phyloP scores from a whole-genome alignment of 2,329 filamentous ascomycete genomes.

The Neospermospora avenae region DNA sequence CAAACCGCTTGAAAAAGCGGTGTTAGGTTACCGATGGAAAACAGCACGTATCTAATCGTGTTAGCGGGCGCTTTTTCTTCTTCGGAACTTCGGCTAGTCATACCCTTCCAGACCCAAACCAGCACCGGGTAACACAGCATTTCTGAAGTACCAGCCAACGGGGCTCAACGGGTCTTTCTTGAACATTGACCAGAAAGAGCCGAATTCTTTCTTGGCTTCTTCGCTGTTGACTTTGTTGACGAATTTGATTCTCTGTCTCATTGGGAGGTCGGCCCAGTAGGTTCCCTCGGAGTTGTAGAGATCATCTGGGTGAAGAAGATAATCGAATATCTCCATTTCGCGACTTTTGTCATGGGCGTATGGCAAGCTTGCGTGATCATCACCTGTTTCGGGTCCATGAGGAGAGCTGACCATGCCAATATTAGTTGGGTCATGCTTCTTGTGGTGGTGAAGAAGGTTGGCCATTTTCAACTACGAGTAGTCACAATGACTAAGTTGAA shows the following conservation, averaged over 20 bases:
- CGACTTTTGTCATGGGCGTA: slow-evolving; percentile 15
- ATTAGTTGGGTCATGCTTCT: slow-evolving; percentile 30
- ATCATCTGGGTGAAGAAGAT: slow-evolving; percentile 81
- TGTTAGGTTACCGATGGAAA: slow-evolving; percentile 91
- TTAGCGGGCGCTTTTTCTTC: slow-evolving; percentile 11
- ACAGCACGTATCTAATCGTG: slow-evolving; percentile 75
- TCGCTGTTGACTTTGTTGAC: slow-evolving; percentile 68
- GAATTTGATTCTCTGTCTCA: slow-evolving; percentile 69
- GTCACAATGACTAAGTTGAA: background rate
- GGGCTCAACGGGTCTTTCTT: slow-evolving; percentile 84
- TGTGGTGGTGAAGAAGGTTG: slow-evolving; percentile 25
- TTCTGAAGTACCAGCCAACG: slow-evolving; percentile 80
- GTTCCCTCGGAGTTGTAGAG: slow-evolving; percentile 76
- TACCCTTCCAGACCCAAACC: slow-evolving; percentile 85
- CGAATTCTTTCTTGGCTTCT: slow-evolving; percentile 67
- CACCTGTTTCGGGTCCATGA: slow-evolving; percentile 35
- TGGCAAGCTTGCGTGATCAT: slow-evolving; percentile 27
- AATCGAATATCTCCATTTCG: slow-evolving; percentile 66
- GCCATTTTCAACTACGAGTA: slow-evolving; percentile 20
- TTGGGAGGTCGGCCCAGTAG: slow-evolving; percentile 89
- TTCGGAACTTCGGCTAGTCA: slow-evolving; percentile 19
- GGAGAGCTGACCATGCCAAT: slow-evolving; percentile 28
- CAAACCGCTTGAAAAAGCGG: slow-evolving; percentile 77
- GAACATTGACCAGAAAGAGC: slow-evolving; percentile 69
- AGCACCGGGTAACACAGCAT: slow-evolving; percentile 88